Evolutionary conservation across 352 stramenopile species (phyloP), one percentile per base, ranked within the genome.

Genomic region (Globisporangium barbulae): DNA sequence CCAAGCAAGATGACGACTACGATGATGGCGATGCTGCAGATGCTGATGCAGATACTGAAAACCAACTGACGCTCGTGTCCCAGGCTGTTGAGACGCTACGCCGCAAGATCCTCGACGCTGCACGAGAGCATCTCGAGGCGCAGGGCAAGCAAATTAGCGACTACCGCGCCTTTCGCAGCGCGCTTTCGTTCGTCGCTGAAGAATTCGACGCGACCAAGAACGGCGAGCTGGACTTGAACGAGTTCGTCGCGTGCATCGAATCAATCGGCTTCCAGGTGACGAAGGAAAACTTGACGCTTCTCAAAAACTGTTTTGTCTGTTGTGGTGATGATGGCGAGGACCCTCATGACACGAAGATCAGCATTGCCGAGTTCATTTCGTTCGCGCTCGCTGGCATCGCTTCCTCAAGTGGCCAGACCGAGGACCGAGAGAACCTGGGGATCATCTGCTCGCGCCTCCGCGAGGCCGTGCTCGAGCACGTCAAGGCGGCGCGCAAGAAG

Each of bases 351-450:
- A 30, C 31, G n/a, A 74, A 54, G 21, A 56, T 93, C 12, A 76
- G 76, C 25, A 88, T 90, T 15, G 59, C 68, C 4, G 82, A 93
- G 58, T 91, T 91, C 64, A 85, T 90, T 39, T 90, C 84, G 3
- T 93, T 93, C 57, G 77, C 85, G 9, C 65, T 93, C 1, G 69
- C 75, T 61, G 53, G 69, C 42, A 44, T 63, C 1, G 68, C 17
- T 3, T 13, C 10, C 2, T 41, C 31, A 6, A n/a, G 31, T 44
- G 52, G 30, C 4, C 50, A 25, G 7, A 7, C 8, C n/a, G 19
- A 75, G 2, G 35, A 22, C 13, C 28, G 21, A 8, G 63, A 64
- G 41, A 63, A 47, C 37, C 65, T 93, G 33, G 81, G 80, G 2
- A 70, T 90, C 21, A 55, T 90, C 12, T 75, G 77, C 2, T 74